Base-by-base conservation (phyloP, 2,329 filamentous ascomycete genomes). In the Dothistroma septosporum region DNA sequence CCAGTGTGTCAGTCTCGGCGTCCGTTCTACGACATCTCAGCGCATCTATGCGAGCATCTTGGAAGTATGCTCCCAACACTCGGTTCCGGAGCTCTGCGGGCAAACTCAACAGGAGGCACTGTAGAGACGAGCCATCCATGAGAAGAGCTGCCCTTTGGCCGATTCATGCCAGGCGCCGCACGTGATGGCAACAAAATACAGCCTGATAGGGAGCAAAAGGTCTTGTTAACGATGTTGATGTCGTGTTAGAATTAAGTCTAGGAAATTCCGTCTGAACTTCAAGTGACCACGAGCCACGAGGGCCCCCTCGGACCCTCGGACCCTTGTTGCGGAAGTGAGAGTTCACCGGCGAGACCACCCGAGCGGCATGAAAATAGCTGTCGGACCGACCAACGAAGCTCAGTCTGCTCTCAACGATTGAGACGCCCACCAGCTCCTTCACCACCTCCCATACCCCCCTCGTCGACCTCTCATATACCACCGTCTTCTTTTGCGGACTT, bases 191-290 rank as follows among this genome's bases (percentile, higher is more conserved):
- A 19, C 41, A n/a, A 44, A 9, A 8, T 16, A 44, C 41, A n/a
- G 19, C 19, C 2, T n/a, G 41, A 19, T 44, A 16, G 19, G n/a
- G 41, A n/a, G 8, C 4, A 19, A 5, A n/a, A 8, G 10, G 8
- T 44, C 14, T 44, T 16, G 16, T 44, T 16, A 9, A 19, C n/a
- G 41, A 44, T 44, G 2, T 37, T 37, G 24, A 28, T 28, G 33
- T 37, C 14, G 33, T 55, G 53, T 55, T 55, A 49, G 44, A 57
- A 44, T 57, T 57, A 28, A 49, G 28, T 47, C 54, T 56, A 12
- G 37, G 53, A 56, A 56, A n/a, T n/a, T n/a, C n/a, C n/a, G n/a
- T n/a, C n/a, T n/a, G n/a, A n/a, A n/a, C n/a, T n/a, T n/a, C n/a
- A n/a, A n/a, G n/a, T n/a, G n/a, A n/a, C n/a, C n/a, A n/a, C n/a